Conservation (phyloP, 116 monocot species). For the Cymodocea nodosa region DNA sequence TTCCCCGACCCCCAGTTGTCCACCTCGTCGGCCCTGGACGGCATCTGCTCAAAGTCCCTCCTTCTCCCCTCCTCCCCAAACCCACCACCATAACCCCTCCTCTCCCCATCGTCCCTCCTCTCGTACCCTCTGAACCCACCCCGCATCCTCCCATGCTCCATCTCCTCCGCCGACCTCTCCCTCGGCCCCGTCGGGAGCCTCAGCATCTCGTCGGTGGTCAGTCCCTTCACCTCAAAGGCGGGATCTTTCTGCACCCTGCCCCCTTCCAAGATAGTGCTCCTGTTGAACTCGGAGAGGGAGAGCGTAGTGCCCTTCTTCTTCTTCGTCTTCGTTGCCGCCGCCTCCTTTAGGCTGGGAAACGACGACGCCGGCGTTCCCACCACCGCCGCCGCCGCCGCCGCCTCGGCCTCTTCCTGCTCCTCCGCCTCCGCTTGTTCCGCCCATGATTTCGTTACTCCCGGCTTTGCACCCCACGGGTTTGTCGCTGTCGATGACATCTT, state of each 20-base stretch:
- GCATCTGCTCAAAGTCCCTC: conserved; percentile 35
- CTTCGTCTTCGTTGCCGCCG: conserved; percentile 48
- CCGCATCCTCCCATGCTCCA: conserved; percentile 45
- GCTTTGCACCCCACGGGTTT: conserved; percentile 49
- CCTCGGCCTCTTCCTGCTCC: conserved; percentile 34
- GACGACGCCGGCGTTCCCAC: conserved; percentile 16
- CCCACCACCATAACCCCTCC: conserved; percentile 11
- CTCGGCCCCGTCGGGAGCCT: conserved; percentile 71
- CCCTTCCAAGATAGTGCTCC: conserved; percentile 15
- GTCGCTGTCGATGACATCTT: conserved; percentile 23
- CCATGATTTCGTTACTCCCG: conserved; percentile 58
- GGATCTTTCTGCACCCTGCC: conserved; percentile 5
- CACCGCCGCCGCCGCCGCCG: conserved; percentile 4
- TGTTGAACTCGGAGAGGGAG: conserved; percentile 51
- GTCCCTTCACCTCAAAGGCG: conserved; percentile 27
- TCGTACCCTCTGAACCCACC: conserved; percentile 73
- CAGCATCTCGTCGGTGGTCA: conserved; percentile 48
- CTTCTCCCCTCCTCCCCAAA: conserved; percentile 19
- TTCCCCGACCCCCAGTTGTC: conserved; percentile 71
- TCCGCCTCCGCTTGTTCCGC: conserved; percentile 79
- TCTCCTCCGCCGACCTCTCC: conserved; percentile 70
- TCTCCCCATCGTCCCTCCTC: conserved; percentile 1
- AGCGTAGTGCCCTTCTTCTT: conserved; percentile 61
- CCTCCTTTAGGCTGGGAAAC: conserved; percentile 69
- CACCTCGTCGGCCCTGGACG: conserved; percentile 72